Evolutionary conservation across 305 asterid species (phyloP), one percentile per base, ranked within the genome.

Genomic region (Solanum hybrid): DNA sequence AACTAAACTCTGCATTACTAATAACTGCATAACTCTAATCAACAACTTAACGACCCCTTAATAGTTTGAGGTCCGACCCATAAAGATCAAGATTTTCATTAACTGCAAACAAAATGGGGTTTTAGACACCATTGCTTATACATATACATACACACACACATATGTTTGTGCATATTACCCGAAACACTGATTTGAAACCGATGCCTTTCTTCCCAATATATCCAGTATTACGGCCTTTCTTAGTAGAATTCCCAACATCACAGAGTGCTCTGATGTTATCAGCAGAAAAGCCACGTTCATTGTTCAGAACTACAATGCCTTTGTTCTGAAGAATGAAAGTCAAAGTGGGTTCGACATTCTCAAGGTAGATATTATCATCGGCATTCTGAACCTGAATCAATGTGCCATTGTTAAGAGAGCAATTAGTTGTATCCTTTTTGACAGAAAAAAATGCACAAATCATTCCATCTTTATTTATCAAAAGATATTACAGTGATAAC

Each of bases 151-250:
- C n/a, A 51, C n/a, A 51, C n/a, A 51, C 68, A 51, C 68, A 51
- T 0, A 57, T 7, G 61, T 1, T 38, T 38, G 22, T 38, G 8
- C 61, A 37, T 38, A 81, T 38, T 81, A 81, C 87, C 87, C 87
- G 68, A 81, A 81, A 81, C 0, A 81, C 99, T 88, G 99, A 97
- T 96, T 97, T 97, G 95, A 97, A 97, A 88, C 99, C 99, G 89
- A 97, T 97, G 95, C 99, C 99, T 93, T 97, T 97, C 94, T 97
- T 97, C 91, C 99, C 99, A 90, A 96, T 97, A 93, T 95, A 96
- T 93, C 99, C 99, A 91, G 96, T 92, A 91, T 72, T 93, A 38
- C 91, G 92, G 81, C 92, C 96, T 90, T 87, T 95, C 91, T 97
- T 96, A 76, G 99, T 96, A 36, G 98, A 97, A 93, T 94, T 97